Evolutionary conservation across 805 yeast genomes (phyloP).

Genomic region (Saturnispora dispora): DNA sequence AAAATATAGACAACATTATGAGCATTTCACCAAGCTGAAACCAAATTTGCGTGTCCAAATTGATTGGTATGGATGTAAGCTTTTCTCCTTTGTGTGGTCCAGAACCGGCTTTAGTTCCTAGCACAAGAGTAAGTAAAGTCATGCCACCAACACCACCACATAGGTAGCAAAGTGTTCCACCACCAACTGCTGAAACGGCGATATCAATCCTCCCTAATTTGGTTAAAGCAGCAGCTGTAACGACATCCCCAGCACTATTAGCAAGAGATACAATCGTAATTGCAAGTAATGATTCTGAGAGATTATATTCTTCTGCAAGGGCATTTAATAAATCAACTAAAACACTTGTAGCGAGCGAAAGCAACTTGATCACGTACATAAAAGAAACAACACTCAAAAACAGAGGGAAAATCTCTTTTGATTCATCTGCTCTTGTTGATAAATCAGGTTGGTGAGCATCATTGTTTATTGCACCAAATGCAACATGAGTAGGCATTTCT

Average conservation of each 20-base stretch:
- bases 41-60: conserved; percentile 31
- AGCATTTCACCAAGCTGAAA: conserved; percentile 28
- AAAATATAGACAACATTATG: conserved; percentile 29
- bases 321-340: conserved; percentile 31
- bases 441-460: not conserved
- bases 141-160: conserved; percentile 44
- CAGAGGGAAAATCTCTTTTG: conserved; percentile 14
- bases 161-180: conserved; percentile 42
- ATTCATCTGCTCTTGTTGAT: not conserved
- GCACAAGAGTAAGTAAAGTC: conserved; percentile 27
- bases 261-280: conserved; percentile 40
- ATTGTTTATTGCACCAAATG: not conserved
- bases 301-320: conserved; percentile 34
- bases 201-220: conserved; percentile 31
- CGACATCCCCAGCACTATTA: conserved; percentile 43
- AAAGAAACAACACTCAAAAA: conserved; percentile 25
- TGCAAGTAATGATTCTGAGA: conserved; percentile 42
- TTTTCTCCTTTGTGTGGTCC: conserved; percentile 1
- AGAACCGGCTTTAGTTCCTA: conserved; percentile 5
- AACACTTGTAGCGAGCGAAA: conserved; percentile 24
- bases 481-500: conserved; percentile 5
- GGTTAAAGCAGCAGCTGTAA: conserved; percentile 39
- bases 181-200: conserved; percentile 45
- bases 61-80: conserved; percentile 32
- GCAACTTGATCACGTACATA: conserved; percentile 20